Base-by-base conservation (phyloP, 257 asterid species). In the Solanum infundibuliforme region DNA sequence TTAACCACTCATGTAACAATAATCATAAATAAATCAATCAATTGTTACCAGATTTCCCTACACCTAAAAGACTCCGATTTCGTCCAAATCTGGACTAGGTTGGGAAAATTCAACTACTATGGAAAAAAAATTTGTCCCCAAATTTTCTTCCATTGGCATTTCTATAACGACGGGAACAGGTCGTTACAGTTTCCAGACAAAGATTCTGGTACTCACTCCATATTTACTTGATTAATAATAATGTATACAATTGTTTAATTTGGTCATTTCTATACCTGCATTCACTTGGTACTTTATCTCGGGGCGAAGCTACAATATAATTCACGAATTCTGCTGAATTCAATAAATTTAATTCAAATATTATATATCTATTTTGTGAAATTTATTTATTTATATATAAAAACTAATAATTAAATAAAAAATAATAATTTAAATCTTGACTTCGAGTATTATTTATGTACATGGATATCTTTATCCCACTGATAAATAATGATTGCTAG, bases 401-500 rank as follows among this genome's bases (percentile, higher is more conserved):
- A 69, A 13, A 68, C 7, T 27, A 68, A 12, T 27, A 25, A 29
- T 65, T 65, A n/a, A 65, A n/a, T 39, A 39, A 65, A 65, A 65
- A 65, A n/a, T n/a, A 62, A 62, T 9, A 8, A 25, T 12, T 27
- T 66, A 29, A 29, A 52, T 68, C 9, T 68, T 29, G 12, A 68
- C 20, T 68, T 12, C 10, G 23, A 14, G 3, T 29, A 6, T 12
- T 1, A 3, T 62, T 89, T 83, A n/a, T 75, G 79, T 75, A 75
- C 71, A 35, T 76, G 82, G 81, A 86, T 84, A 79, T 41, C 72
- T 66, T 76, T 58, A 74, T 87, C 66, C 27, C 87, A 71, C 89
- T 71, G 23, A 73, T 86, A 39, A 74, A 10, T 74, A 74, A 74
- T 74, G 88, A 90, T 88, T 88, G 88, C 86, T 72, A 82, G 88